Evolutionary conservation across 495 filamentous ascomycete genomes (phyloP), one percentile per base, ranked within the genome.

Genomic region (Platismatia glauca): DNA sequence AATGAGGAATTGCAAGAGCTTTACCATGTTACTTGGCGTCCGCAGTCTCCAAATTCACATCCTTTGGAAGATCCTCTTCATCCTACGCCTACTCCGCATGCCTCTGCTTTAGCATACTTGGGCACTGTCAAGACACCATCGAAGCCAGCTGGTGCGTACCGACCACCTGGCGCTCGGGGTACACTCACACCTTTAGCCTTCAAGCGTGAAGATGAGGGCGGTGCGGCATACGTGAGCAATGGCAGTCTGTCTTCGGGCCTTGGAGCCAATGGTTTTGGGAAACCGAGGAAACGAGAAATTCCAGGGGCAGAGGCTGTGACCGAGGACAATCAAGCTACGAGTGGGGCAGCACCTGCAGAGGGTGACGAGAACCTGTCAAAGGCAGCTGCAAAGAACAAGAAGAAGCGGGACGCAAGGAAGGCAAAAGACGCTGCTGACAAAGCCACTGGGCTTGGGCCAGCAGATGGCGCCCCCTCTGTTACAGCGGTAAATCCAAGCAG

Each of bases 361-460:
- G 83, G 81, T 29, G 81, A 88, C 57, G 89, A 87, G 63, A 86
- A 79, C 65, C 74, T 95, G 48, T 92, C 89, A 64, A 96, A 92
- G 75, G 81, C 91, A 20, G 94, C 92, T 0, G 75, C 92, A 58
- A 96, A 97, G 79, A 98, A 97, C 78, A 97, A 97, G 85, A 97
- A 97, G 83, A 98, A 98, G 82, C 82, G 93, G 41, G 91, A 95
- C 71, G 92, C 91, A 59, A 96, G 95, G 81, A 97, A 97, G 75
- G 84, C 84, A 34, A 94, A 91, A 73, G 89, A 92, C 34, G 82
- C 81, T 8, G 88, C 81, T 16, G 79, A 79, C 27, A 85, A 83
- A 65, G 73, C 74, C 8, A 67, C 69, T 39, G 75, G 73, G 34
- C 57, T 76, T 43, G 69, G 70, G 74, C 66, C 73, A 65, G 62